phyloP scores from a whole-genome alignment of 225 moss, liverwort and hornwort genomes.

The Physcomitrellopsis africana region DNA sequence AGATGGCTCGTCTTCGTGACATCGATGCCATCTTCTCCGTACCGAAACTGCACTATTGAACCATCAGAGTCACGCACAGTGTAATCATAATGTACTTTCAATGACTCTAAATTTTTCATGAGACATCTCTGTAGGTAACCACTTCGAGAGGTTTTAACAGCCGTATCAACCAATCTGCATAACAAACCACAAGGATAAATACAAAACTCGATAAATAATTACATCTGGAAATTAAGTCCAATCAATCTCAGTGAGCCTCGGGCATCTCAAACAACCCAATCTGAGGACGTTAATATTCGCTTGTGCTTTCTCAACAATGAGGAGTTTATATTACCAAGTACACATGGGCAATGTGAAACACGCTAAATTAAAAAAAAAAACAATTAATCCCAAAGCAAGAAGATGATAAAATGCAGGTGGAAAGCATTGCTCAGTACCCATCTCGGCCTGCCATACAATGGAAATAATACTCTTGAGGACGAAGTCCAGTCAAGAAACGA shows the following conservation, averaged over 20 bases:
- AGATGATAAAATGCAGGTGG: conserved; percentile 12
- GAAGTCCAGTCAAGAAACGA: conserved; percentile 94
- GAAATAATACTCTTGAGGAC: conserved; percentile 98
- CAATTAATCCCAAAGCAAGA: not conserved
- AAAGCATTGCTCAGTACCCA: conserved; percentile 62
- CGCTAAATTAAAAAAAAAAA: not conserved
- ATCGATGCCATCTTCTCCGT: conserved; percentile 96
- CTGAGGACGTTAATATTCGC: not conserved
- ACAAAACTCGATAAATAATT: not conserved
- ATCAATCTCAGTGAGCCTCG: not conserved
- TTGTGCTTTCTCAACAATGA: conserved; percentile 11
- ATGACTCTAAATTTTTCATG: conserved; percentile 91
- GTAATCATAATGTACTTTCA: conserved; percentile 96
- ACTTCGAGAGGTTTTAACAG: conserved; percentile 98
- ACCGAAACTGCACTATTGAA: conserved; percentile 97
- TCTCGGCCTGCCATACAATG: conserved; percentile 99
- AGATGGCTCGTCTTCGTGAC: conserved; percentile 90
- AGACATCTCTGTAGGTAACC: conserved; percentile 98
- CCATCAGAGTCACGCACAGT: conserved; percentile 98
- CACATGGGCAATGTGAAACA: not conserved
- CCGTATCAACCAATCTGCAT: conserved; percentile 91
- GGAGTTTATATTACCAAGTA: not conserved
- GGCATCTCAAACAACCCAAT: conserved; percentile 1
- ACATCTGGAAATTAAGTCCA: conserved; percentile 17
- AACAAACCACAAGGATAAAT: conserved; percentile 21